phyloP scores from a whole-genome alignment of 2,329 filamentous ascomycete species.

The Phialophora macrospora region DNA sequence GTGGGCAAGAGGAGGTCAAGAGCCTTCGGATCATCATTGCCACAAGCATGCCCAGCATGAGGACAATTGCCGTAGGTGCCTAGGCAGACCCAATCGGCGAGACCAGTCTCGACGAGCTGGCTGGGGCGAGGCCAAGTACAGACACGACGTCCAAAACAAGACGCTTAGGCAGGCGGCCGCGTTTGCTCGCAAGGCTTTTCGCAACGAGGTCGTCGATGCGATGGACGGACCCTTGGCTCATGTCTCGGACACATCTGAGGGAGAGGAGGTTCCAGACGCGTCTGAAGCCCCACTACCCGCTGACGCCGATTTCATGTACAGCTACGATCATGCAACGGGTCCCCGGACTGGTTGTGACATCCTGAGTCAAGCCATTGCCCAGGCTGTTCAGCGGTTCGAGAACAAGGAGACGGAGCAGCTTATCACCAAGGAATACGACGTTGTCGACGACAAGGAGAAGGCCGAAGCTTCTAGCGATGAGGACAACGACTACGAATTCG shows the following conservation, averaged over 20 bases:
- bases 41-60: constrained; percentile 29
- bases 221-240: constrained; percentile 39
- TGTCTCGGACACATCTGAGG: constrained; percentile 41
- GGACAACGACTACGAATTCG: constrained; percentile 51
- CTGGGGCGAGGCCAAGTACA: constrained; percentile 24
- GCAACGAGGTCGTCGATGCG: constrained; percentile 45
- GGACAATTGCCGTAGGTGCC: constrained; percentile 37
- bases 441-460: constrained; percentile 48
- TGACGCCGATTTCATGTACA: constrained; percentile 59
- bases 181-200: constrained; percentile 41
- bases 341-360: constrained; percentile 62
- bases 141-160: constrained; percentile 29
- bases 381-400: constrained; percentile 65
- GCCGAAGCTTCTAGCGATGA: constrained; percentile 46
- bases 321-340: constrained; percentile 57
- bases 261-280: constrained; percentile 44
- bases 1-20: constrained; percentile 46
- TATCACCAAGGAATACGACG: constrained; percentile 64
- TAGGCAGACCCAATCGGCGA: constrained; percentile 27
- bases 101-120: constrained; percentile 24
- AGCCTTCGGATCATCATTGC: constrained; percentile 21
- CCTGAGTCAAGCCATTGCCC: constrained; percentile 60
- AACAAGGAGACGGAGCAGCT: constrained; percentile 65
- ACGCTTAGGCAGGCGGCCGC: constrained; percentile 30
- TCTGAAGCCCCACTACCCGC: constrained; percentile 54